Evolutionary conservation across 805 yeast genomes (phyloP).

Genomic region (Zygosaccharomyces bailii): DNA sequence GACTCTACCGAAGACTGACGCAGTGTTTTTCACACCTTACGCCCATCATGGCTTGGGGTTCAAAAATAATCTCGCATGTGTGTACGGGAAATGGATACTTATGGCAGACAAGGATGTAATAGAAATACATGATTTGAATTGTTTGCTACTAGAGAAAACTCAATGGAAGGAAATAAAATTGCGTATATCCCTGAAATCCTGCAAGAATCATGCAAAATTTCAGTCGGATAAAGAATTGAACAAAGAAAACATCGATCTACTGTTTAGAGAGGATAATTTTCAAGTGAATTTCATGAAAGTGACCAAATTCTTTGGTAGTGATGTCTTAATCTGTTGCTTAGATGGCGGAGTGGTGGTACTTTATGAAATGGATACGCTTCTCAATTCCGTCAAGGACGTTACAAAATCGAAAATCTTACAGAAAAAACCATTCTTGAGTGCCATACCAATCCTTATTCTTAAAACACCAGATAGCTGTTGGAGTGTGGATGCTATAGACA

Average conservation of each 20-base stretch:
- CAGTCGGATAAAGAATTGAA: constrained; percentile 1
- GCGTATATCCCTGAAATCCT: background rate
- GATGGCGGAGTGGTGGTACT: constrained; percentile 55
- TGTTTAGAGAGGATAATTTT: constrained; percentile 34
- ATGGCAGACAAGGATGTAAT: constrained; percentile 12
- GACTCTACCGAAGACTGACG: constrained; percentile 4
- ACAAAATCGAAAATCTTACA: background rate
- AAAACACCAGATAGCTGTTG: constrained; percentile 21
- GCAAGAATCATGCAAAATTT: constrained; percentile 6
- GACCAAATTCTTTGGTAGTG: constrained; percentile 37
- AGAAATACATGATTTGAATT: constrained; percentile 14
- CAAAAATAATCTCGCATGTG: constrained; percentile 17
- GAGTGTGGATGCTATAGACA: constrained; percentile 24
- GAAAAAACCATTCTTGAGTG: background rate
- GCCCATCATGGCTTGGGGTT: constrained; percentile 3
- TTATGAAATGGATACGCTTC: constrained; percentile 35
- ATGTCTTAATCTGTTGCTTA: constrained; percentile 46
- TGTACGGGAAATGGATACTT: constrained; percentile 14
- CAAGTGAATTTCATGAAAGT: constrained; percentile 49
- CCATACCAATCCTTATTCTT: constrained; percentile 12
- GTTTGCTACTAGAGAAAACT: constrained; percentile 3
- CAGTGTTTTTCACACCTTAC: constrained; percentile 3
- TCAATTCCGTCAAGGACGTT: background rate
- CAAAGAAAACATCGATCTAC: constrained; percentile 1
- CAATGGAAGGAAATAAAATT: constrained; percentile 5